A percentile compares a stretch with the other conserved stretches of the same genome.
Conservation (phyloP, 1,284 basidiomycete species). For the Heterobasidion parviporum region DNA sequence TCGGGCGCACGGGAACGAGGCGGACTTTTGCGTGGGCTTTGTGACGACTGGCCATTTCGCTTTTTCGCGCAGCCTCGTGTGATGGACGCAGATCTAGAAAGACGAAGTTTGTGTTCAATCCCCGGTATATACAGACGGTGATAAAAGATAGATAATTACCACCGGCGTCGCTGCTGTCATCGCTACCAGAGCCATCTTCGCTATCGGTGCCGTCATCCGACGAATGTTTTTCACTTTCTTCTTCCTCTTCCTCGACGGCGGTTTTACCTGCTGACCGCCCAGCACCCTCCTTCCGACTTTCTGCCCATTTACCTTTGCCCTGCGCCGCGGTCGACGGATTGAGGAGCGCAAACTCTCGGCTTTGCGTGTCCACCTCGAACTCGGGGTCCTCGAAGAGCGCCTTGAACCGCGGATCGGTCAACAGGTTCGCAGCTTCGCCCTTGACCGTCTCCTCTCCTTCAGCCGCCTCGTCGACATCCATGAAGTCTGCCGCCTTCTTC, state of each 20-base stretch:
- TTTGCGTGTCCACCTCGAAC: conserved; percentile 86
- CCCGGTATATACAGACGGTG: not conserved
- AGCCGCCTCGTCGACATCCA: conserved; percentile 30
- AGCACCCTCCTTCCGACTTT: conserved; percentile 21
- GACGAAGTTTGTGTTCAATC: not conserved
- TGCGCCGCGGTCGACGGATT: conserved; percentile 78
- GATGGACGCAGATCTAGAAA: not conserved
- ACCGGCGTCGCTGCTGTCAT: conserved; percentile 33
- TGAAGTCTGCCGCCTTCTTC: conserved; percentile 33
- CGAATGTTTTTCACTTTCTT: conserved; percentile 77
- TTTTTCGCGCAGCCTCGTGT: not conserved
- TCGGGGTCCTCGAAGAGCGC: conserved; percentile 92
- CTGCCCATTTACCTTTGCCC: conserved; percentile 24
- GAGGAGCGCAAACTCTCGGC: conserved; percentile 82
- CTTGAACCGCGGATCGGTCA: conserved; percentile 86
- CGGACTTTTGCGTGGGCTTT: conserved; percentile 34
- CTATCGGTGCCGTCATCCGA: conserved; percentile 45
- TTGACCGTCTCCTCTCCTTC: conserved; percentile 25
- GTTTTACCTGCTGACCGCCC: conserved; percentile 39
- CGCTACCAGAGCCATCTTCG: conserved; percentile 11
- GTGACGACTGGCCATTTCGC: not conserved
- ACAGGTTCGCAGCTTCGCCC: conserved; percentile 40
- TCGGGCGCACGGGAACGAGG: conserved; percentile 49
- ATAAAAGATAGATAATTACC: conserved; percentile 23
- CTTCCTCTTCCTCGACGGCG: conserved; percentile 85